phyloP scores from a whole-genome alignment of 2,329 filamentous ascomycete genomes.

The Cladosporium oxysporum region DNA sequence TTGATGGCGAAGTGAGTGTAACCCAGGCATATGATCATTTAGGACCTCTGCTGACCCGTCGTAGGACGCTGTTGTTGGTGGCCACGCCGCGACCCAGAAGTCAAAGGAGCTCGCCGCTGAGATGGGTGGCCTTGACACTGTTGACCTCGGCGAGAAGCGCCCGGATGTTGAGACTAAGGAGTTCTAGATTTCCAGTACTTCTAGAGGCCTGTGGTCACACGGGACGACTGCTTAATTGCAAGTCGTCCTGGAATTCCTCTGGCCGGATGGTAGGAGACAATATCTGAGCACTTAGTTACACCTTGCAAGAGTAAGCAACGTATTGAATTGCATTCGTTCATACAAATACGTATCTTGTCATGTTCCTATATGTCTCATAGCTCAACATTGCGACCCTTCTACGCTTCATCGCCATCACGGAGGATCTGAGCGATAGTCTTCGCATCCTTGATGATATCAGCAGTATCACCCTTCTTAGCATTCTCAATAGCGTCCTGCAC shows the following conservation, averaged over 20 bases:
- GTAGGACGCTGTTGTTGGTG: slow-evolving; percentile 43
- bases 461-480: background rate
- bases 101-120: slow-evolving; percentile 29
- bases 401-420: background rate
- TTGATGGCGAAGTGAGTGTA: slow-evolving; percentile 35
- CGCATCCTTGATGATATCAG: background rate
- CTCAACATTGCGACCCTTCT: background rate
- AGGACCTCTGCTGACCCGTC: slow-evolving; percentile 17
- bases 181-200: slow-evolving; percentile 17
- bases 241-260: background rate
- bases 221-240: background rate
- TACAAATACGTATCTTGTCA: background rate
- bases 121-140: slow-evolving; percentile 29
- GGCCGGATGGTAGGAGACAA: background rate
- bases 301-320: background rate
- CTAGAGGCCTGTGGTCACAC: background rate
- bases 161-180: slow-evolving; percentile 31
- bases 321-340: background rate
- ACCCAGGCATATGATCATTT: background rate
- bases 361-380: background rate
- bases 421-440: background rate
- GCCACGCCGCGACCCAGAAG: slow-evolving; percentile 40
- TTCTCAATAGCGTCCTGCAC: background rate
- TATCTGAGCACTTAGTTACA: background rate
- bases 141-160: slow-evolving; percentile 27